Conservation (phyloP, 2,329 filamentous ascomycete species). For the Seiridium unicorne region DNA sequence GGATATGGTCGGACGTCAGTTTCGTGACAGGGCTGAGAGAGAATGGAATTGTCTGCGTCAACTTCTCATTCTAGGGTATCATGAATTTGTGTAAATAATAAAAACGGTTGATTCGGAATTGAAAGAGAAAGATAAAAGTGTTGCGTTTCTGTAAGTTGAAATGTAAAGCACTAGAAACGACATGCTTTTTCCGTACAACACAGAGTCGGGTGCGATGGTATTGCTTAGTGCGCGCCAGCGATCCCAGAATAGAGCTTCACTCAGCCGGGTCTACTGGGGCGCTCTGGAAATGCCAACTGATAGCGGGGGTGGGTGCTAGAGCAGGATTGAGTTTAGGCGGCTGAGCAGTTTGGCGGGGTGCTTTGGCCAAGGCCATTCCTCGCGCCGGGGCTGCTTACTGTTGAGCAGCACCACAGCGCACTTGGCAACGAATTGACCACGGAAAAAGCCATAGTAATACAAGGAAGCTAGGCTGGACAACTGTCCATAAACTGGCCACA, state of each 20-base stretch:
- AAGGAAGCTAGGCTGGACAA: background rate
- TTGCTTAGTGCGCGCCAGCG: background rate
- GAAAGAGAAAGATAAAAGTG: background rate
- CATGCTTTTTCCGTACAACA: too few relatives aligned
- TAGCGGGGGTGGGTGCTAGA: background rate
- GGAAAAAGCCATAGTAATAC: background rate
- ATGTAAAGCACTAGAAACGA: background rate
- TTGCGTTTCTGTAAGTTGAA: background rate
- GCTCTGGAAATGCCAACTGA: background rate
- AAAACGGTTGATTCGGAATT: background rate
- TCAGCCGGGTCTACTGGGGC: background rate
- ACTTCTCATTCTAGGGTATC: background rate
- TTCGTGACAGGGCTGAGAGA: too few relatives aligned
- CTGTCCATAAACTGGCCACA: background rate
- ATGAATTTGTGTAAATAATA: background rate
- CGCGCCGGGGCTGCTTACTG: background rate
- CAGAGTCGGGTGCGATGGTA: background rate
- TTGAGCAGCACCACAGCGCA: background rate
- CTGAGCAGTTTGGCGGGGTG: background rate
- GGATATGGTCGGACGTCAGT: too few relatives aligned
- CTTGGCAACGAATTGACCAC: background rate
- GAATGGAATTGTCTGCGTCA: background rate
- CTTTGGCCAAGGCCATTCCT: background rate
- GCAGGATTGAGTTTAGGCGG: background rate
- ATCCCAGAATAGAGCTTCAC: constrained; percentile 3